Conservation (phyloP, 257 asterid species). For the Euphrasia confusa region DNA sequence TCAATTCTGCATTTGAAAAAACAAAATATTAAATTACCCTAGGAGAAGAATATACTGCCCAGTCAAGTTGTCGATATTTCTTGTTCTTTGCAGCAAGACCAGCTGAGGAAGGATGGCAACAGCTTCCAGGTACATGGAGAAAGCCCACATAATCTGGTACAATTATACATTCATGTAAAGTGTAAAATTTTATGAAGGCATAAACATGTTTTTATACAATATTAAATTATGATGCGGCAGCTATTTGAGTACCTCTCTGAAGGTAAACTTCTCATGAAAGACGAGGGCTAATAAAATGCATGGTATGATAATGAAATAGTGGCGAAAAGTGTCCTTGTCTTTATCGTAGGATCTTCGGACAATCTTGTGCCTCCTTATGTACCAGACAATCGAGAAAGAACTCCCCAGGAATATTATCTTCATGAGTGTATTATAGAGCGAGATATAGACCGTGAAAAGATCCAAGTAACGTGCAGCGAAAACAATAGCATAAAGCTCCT, state of each 20-base stretch:
- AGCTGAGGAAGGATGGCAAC: constrained; percentile 90
- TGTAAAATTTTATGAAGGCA: too few species aligned
- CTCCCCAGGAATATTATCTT: constrained; percentile 80
- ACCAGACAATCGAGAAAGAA: constrained; percentile 82
- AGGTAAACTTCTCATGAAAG: constrained; percentile 59
- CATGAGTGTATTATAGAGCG: constrained; percentile 73
- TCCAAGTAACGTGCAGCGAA: constrained; percentile 86
- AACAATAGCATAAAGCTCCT: constrained; percentile 77
- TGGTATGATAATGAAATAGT: constrained; percentile 57
- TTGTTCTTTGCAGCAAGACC: constrained; percentile 76
- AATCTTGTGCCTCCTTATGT: constrained; percentile 70
- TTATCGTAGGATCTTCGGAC: constrained; percentile 83
- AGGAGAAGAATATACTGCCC: constrained; percentile 81
- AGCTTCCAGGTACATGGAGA: constrained; percentile 79
- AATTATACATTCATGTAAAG: neutral
- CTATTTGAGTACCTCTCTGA: constrained; percentile 50
- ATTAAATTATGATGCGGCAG: neutral
- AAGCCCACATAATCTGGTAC: constrained; percentile 71
- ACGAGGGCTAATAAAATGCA: constrained; percentile 66
- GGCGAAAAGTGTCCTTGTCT: constrained; percentile 91
- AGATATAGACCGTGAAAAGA: constrained; percentile 62
- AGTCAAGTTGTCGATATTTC: constrained; percentile 84
- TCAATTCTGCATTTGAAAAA: neutral
- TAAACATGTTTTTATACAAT: neutral
- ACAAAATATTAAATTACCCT: constrained; percentile 40